Conservation (phyloP, 345 rosid species). For the Cardamine chenopodiifolia region DNA sequence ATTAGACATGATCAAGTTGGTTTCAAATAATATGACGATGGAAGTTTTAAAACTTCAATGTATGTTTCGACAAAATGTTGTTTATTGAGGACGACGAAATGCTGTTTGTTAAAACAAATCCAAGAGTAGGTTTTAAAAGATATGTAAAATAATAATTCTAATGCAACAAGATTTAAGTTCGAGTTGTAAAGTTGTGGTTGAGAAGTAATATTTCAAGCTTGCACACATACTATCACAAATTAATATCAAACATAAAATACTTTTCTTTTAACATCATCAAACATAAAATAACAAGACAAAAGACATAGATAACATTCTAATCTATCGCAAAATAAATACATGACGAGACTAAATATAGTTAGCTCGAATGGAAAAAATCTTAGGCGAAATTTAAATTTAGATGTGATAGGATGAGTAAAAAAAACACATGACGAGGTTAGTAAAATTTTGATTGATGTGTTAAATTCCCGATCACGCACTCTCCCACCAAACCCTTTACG, state of each 20-base stretch:
- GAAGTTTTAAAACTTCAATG: neutral
- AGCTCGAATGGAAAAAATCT: too few relatives aligned
- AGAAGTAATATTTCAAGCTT: conserved; percentile 1
- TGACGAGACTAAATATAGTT: too few relatives aligned
- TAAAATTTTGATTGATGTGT: neutral
- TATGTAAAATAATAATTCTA: neutral
- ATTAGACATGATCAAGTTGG: neutral
- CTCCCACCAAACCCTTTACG: conserved; percentile 24
- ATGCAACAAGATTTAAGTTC: neutral
- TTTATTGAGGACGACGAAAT: neutral
- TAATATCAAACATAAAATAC: neutral
- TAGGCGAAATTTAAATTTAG: too few relatives aligned
- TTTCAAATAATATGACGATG: conserved; percentile 11
- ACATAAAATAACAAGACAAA: neutral
- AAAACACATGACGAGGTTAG: neutral
- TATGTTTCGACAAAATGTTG: neutral
- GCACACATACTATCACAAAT: neutral
- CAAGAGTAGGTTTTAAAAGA: neutral
- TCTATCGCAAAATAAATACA: neutral
- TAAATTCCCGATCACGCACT: neutral
- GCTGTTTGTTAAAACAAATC: neutral
- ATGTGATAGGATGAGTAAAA: too few relatives aligned
- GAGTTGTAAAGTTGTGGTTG: neutral
- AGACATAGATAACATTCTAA: neutral
- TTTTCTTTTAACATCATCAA: too few relatives aligned